These are phyloP conservation scores for Trametes villosa DNA, from an alignment of 768 basidiomycete species.

Conservation along the genomic window DNA sequence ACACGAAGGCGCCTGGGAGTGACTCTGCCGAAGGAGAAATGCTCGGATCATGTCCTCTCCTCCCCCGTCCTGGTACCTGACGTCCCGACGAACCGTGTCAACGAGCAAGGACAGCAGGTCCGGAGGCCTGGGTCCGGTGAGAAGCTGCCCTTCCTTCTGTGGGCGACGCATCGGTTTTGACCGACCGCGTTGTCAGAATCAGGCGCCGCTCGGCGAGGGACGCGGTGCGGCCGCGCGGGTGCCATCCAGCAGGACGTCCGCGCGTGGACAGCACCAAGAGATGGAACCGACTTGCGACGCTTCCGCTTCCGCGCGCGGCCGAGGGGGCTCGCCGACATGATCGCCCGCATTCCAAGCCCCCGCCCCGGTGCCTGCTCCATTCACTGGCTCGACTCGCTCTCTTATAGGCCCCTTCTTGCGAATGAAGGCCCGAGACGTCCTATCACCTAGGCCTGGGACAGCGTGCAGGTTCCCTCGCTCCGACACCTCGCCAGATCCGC, in stretches of 20 bases:
- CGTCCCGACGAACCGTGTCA: not conserved
- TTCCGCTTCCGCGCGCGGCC: conserved; percentile 1
- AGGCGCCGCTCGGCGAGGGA: conserved; percentile 12
- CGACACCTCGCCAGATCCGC: conserved; percentile 7
- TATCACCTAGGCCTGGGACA: conserved; percentile 5
- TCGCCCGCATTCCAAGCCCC: conserved; percentile 7
- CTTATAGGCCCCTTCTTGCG: conserved; percentile 13
- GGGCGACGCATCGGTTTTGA: not conserved
- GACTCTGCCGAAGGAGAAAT: conserved; percentile 7
- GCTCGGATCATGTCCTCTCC: conserved; percentile 13
- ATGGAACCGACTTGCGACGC: conserved; percentile 5
- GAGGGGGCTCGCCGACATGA: conserved; percentile 8
- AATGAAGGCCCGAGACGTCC: conserved; percentile 6
- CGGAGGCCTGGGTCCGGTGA: conserved; percentile 7
- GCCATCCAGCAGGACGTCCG: not conserved
- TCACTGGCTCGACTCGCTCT: not conserved
- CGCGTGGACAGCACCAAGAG: conserved; percentile 6
- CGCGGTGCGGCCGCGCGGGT: not conserved
- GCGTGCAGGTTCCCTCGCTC: conserved; percentile 7
- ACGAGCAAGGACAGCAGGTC: not conserved
- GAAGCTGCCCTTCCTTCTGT: not conserved
- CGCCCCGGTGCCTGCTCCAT: conserved; percentile 11
- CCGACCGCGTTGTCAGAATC: conserved; percentile 14
- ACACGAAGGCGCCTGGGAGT: conserved; percentile 1
- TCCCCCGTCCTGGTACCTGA: conserved; percentile 12